Base-by-base conservation (phyloP, 768 basidiomycete genomes). In the Gautieria morchelliformis region DNA sequence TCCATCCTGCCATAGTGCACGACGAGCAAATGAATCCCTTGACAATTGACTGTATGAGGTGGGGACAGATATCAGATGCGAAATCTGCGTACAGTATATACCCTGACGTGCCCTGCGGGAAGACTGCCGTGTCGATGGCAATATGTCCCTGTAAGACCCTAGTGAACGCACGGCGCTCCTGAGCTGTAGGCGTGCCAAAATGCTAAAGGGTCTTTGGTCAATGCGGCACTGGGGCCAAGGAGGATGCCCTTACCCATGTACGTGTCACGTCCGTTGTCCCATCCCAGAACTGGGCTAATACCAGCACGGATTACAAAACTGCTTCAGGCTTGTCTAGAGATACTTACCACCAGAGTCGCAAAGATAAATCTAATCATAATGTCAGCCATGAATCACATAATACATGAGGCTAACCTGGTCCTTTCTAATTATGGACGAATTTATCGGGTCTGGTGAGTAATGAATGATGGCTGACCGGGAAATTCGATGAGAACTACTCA, bases 211-310 rank as follows among this genome's bases (percentile, higher is more conserved):
- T 24, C 33, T 19, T 37, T 19, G 20, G 24, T 20, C 41, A 19
- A 14, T 37, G 33, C 35, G n/a, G 53, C 32, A 52, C 22, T 39
- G 22, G 20, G 24, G 37, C 52, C 22, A 14, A 56, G 35, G 22
- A 33, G 30, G 24, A 19, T 46, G 10, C 8, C 52, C 79, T 63
- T 65, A 87, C 89, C 84, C 83, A 86, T 59, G 92, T 96, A 44
- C 94, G 76, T 1, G 93, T 95, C 15, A 89, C 88, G 66, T 99
- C 95, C 1, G 96, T 99, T 0, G 95, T 98, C 10, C 95, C 95
- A 63, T 98, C 95, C 35, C 81, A 68, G 71, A 85, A 95, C 70
- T 96, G 93, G 2, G 79, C 86, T 87, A 59, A 17, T 0, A 4
- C 6, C 10, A 20, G 24, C 24, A 30, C 46, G 22, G 22, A 1